Percentiles rank a stretch among this genome's conserved stretches.
These are phyloP conservation scores for Ambrosiella xylebori DNA, from an alignment of 2,329 filamentous ascomycete genomes.

Conservation along the genomic window DNA sequence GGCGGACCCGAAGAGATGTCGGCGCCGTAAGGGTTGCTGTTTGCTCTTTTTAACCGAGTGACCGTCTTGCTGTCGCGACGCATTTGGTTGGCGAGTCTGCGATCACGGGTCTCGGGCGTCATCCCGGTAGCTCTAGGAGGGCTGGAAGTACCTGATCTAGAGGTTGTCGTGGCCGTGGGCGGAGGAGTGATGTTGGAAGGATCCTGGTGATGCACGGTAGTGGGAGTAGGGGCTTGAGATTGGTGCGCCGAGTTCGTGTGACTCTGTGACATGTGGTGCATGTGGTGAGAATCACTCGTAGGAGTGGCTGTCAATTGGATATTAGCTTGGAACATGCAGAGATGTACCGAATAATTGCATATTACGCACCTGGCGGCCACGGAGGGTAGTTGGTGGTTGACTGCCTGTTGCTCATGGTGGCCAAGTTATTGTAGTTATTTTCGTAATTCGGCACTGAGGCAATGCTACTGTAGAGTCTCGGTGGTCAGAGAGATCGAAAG, in stretches of 20 bases:
- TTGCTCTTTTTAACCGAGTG: constrained; percentile 32
- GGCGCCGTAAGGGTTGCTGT: constrained; percentile 29
- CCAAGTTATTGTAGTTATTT: constrained; percentile 10
- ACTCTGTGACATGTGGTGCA: constrained; percentile 7
- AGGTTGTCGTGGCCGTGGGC: constrained; percentile 22
- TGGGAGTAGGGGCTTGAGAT: constrained; percentile 1
- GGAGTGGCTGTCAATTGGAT: constrained; percentile 4
- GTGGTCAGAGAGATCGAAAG: constrained; percentile 2
- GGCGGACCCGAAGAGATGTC: constrained; percentile 26
- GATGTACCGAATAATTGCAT: not conserved
- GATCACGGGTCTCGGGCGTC: constrained; percentile 42
- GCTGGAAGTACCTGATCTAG: constrained; percentile 39
- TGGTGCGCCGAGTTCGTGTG: not conserved
- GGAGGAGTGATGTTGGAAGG: constrained; percentile 30
- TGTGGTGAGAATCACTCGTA: constrained; percentile 9
- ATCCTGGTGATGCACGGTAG: constrained; percentile 11
- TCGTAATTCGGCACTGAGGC: constrained; percentile 8
- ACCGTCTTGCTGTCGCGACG: constrained; percentile 40
- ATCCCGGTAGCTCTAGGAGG: constrained; percentile 34
- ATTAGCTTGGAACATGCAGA: not conserved
- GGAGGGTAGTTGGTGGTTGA: constrained; percentile 3
- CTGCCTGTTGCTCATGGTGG: constrained; percentile 12
- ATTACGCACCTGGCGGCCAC: constrained; percentile 6
- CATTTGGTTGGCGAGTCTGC: constrained; percentile 41
- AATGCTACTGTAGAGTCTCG: constrained; percentile 3